phyloP scores from a whole-genome alignment of 805 yeast species.

The Schwanniomyces vanrijiae region DNA sequence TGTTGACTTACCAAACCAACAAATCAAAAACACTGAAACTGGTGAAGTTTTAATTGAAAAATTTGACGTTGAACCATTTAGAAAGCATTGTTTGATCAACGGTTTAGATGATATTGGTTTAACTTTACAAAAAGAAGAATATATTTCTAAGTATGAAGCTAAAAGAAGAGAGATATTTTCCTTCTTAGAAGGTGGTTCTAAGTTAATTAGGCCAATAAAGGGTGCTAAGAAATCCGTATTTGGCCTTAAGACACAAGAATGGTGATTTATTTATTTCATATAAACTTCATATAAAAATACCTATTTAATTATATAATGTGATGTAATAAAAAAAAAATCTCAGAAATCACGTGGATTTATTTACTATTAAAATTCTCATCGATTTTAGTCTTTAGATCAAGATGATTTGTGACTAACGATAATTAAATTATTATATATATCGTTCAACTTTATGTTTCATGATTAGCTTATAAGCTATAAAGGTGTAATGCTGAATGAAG shows the following conservation, averaged over 20 bases:
- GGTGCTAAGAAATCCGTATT: slow-evolving; percentile 69
- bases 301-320: not conserved
- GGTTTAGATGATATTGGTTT: slow-evolving; percentile 97
- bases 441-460: not conserved
- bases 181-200: slow-evolving; percentile 89
- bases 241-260: slow-evolving; percentile 72
- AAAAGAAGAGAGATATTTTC: slow-evolving; percentile 78
- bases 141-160: slow-evolving; percentile 71
- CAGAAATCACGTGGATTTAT: slow-evolving; percentile 1
- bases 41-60: slow-evolving; percentile 66
- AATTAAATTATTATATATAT: not conserved
- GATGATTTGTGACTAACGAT: not conserved
- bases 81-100: slow-evolving; percentile 91
- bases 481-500: not conserved
- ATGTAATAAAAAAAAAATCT: not conserved
- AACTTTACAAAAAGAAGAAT: slow-evolving; percentile 85
- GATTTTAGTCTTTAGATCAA: not conserved
- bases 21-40: slow-evolving; percentile 66
- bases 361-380: not conserved
- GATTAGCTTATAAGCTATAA: not conserved
- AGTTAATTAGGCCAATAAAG: slow-evolving; percentile 59
- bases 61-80: slow-evolving; percentile 86
- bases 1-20: slow-evolving; percentile 85
- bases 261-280: slow-evolving; percentile 42
- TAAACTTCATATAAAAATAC: not conserved